These are phyloP conservation scores for Pleurotus salmoneostramineus DNA, from an alignment of 768 basidiomycete genomes.

Conservation along the genomic window DNA sequence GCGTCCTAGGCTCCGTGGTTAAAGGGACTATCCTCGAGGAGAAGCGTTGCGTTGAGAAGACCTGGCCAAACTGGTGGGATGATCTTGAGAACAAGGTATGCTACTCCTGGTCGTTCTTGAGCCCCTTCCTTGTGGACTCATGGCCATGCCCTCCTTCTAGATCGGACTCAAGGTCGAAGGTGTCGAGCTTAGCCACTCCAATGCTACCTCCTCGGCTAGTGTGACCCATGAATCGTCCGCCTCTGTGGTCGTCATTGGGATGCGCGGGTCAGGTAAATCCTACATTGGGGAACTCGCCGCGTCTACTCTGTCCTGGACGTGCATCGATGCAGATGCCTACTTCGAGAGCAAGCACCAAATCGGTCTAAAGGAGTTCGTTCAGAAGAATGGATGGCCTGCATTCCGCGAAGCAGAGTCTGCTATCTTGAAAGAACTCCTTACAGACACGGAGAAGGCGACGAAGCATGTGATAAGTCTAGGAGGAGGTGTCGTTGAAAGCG, in stretches of 20 bases:
- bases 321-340: conserved; percentile 79
- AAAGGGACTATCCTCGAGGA: conserved; percentile 84
- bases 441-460: conserved; percentile 36
- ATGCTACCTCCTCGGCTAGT: conserved; percentile 39
- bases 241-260: conserved; percentile 82
- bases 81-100: conserved; percentile 90
- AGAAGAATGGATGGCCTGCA: conserved; percentile 80
- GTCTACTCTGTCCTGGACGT: conserved; percentile 61
- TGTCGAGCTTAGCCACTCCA: conserved; percentile 56
- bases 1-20: conserved; percentile 76
- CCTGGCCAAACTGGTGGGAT: conserved; percentile 99
- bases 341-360: conserved; percentile 64
- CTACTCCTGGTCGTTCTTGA: not conserved
- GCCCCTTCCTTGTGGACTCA: too few relatives aligned
- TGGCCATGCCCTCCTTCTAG: conserved; percentile 29
- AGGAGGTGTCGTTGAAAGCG: conserved; percentile 90
- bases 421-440: conserved; percentile 66
- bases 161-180: conserved; percentile 89
- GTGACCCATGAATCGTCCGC: conserved; percentile 36
- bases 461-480: conserved; percentile 85
- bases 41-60: conserved; percentile 98
- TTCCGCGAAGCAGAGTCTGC: conserved; percentile 82
- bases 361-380: conserved; percentile 73
- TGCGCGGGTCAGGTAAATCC: conserved; percentile 97
- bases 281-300: conserved; percentile 82